phyloP scores from a whole-genome alignment of 1,284 basidiomycete genomes.

The Ustilago bromivora region DNA sequence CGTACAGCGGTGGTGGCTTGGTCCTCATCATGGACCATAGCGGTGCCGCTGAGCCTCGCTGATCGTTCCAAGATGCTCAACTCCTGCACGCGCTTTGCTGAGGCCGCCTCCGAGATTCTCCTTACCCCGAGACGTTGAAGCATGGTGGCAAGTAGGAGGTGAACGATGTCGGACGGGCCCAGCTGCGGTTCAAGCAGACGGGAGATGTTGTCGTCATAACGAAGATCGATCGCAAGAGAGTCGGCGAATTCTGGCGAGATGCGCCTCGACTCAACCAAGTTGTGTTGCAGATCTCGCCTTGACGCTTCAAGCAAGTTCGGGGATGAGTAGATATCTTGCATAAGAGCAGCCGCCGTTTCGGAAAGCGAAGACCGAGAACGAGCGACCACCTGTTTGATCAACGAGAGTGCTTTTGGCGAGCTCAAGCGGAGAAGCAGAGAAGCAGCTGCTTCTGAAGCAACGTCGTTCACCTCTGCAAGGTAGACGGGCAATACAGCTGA shows the following conservation, averaged over 20 bases:
- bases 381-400: constrained; percentile 19
- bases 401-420: constrained; percentile 19
- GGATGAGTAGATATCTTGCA: constrained; percentile 29
- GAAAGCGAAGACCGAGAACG: constrained; percentile 13
- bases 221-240: constrained; percentile 29
- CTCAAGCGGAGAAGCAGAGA: constrained; percentile 29
- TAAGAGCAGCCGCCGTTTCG: neutral
- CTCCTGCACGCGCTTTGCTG: constrained; percentile 34
- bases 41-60: constrained; percentile 30
- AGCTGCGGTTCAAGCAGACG: constrained; percentile 16
- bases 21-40: constrained; percentile 35
- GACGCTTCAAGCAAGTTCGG: constrained; percentile 2
- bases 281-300: constrained; percentile 5
- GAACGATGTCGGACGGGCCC: constrained; percentile 7
- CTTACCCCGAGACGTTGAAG: constrained; percentile 20
- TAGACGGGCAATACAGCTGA: constrained; percentile 24
- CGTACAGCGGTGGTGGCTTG: constrained; percentile 40
- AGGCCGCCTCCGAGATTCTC: constrained; percentile 22
- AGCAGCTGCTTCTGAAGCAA: constrained; percentile 18
- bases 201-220: constrained; percentile 42
- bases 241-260: constrained; percentile 25
- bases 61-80: constrained; percentile 49
- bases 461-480: constrained; percentile 8
- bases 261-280: constrained; percentile 12
- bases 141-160: constrained; percentile 32